Evolutionary conservation across 1,284 basidiomycete genomes (phyloP).

Genomic region (Gymnopus androsaceus): DNA sequence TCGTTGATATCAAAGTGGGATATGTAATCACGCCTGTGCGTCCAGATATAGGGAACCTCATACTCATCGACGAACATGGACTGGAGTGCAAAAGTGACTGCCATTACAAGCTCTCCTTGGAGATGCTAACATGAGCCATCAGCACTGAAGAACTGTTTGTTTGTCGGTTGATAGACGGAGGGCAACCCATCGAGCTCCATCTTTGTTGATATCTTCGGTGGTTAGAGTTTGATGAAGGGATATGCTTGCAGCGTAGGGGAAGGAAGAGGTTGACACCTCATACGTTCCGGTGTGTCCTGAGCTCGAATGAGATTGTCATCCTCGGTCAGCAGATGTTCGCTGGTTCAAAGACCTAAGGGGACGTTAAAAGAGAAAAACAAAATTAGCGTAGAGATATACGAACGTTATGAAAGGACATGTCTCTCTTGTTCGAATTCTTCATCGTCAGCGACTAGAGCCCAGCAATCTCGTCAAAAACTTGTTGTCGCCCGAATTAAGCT

Average conservation of each 20-base stretch:
- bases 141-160: conserved; percentile 72
- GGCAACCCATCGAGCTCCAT: conserved; percentile 89
- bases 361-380: conserved; percentile 14
- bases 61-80: conserved; percentile 87
- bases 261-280: conserved; percentile 88
- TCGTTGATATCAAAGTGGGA: conserved; percentile 72
- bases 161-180: conserved; percentile 82
- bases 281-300: conserved; percentile 93
- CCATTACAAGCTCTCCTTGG: conserved; percentile 72
- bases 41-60: conserved; percentile 95
- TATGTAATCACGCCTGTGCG: conserved; percentile 90
- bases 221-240: conserved; percentile 68
- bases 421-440: conserved; percentile 66
- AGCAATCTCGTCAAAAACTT: conserved; percentile 96
- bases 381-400: conserved; percentile 32
- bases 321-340: conserved; percentile 87
- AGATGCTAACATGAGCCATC: conserved; percentile 62
- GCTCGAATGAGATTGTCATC: conserved; percentile 93
- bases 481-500: conserved; percentile 90
- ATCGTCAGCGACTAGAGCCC: conserved; percentile 86
- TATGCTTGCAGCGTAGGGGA: conserved; percentile 70
- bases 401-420: conserved; percentile 90
- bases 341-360: conserved; percentile 90
- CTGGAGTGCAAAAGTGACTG: conserved; percentile 80
- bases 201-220: conserved; percentile 67